Evolutionary conservation across 768 basidiomycete genomes (phyloP).

Genomic region (Leucocoprinus birnbaumii): DNA sequence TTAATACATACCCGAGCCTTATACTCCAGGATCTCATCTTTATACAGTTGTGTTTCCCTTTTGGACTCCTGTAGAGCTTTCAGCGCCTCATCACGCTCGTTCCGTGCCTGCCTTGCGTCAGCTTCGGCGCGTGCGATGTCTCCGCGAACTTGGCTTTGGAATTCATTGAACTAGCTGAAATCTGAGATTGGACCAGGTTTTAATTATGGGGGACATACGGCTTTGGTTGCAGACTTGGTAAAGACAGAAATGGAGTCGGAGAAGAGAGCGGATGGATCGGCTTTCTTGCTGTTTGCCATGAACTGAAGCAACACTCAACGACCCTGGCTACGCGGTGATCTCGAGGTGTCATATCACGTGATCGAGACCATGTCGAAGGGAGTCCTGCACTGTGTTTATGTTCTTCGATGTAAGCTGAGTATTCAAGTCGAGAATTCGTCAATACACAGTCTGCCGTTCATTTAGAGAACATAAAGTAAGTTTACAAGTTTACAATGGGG

Average conservation of each 20-base stretch:
- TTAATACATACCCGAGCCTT: constrained; percentile 46
- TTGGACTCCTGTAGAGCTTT: constrained; percentile 41
- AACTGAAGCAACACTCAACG: background rate
- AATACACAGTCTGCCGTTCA: too few species aligned
- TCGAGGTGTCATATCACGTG: background rate
- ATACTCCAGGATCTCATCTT: constrained; percentile 32
- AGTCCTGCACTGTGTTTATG: too few species aligned
- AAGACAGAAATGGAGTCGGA: constrained; percentile 9
- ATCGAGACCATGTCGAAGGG: background rate
- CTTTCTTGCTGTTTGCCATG: background rate
- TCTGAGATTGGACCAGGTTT: background rate
- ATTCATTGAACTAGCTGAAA: constrained; percentile 3
- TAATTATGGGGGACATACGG: constrained; percentile 1
- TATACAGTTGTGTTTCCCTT: constrained; percentile 46
- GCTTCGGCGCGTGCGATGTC: constrained; percentile 47
- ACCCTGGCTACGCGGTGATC: background rate
- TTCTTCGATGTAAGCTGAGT: too few species aligned
- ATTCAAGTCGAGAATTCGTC: too few species aligned
- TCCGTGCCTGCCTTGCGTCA: constrained; percentile 44
- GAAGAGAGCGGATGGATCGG: constrained; percentile 1
- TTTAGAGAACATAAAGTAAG: too few species aligned
- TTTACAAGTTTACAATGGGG: too few species aligned
- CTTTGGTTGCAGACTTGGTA: constrained; percentile 8
- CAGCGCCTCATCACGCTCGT: constrained; percentile 45
- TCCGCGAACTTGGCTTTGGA: constrained; percentile 23